Base-by-base conservation (phyloP, 805 yeast species). In the Blastobotrys muscicola region DNA sequence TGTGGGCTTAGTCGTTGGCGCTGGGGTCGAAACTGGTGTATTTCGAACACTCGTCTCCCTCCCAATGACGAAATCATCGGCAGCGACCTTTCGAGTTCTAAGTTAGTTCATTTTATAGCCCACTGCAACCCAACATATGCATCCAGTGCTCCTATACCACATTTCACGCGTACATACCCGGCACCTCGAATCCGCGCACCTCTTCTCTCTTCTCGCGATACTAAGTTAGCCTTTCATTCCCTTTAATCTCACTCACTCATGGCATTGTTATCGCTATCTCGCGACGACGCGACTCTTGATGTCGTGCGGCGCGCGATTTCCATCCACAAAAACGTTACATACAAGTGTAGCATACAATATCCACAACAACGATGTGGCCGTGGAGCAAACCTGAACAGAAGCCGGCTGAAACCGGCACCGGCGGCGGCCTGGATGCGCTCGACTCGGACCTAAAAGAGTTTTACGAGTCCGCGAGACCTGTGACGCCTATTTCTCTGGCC, bases 131-230 rank as follows among this genome's bases (percentile, higher is more conserved):
- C n/a, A n/a, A n/a, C n/a, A n/a, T n/a, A 20, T 6, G 6, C 26
- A 20, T 20, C 6, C 26, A 4, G 26, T 6, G 26, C 26, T 6
- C 26, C 26, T 4, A 20, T 20, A 20, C 4, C 26, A 20, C 6
- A 6, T 4, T 20, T 6, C 6, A 20, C 26, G 26, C 26, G 26
- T 20, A 41, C 49, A 6, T 41, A 48, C 50, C 50, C 53, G 9
- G 53, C 51, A 30, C 53, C 53, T 3, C 53, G 39, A 6, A 50
- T 29, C 9, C 53, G 44, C 12, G 47, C 44, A 29, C 48, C 50
- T 14, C 49, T 38, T 31, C 41, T 30, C 10, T 31, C 34, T 9
- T 31, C 38, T 20, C 26, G 46, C 43, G 35, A 35, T 13, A 13
- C 20, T 11, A 30, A 13, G 15, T 16, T 23, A 13, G 38, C 38